Base-by-base conservation (phyloP, 2,329 filamentous ascomycete species). In the Rhynchosporium secalis region DNA sequence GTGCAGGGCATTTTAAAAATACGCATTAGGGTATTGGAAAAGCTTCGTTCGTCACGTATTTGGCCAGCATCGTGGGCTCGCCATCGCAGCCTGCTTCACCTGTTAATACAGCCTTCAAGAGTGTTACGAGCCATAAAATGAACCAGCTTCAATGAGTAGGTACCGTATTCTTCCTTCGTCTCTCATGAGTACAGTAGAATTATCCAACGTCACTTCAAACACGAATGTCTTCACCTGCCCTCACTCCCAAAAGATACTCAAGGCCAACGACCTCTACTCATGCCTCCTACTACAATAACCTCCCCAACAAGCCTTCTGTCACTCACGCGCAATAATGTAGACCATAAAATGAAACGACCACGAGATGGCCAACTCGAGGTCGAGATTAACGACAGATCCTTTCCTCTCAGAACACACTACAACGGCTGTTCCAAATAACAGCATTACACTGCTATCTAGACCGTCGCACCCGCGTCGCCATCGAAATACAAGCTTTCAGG, bases 311-410 rank as follows among this genome's bases (percentile, higher is more conserved):
- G 4, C 26, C 8, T 26, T 4, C 28, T 26, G 7, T 10, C 26
- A 7, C 38, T 29, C 31, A 54, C 10, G 61, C 33, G 15, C 6
- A 58, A 46, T 43, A 48, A 59, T 75, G 69, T 75, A 72, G 73
- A 74, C 74, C 73, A 74, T 75, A 75, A 75, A 75, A 75, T 75
- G 73, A 75, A 75, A 75, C 73, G 69, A 72, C 70, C 69, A 68
- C 69, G 69, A 73, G 69, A 75, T 72, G 66, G 69, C 62, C 63
- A 68, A 63, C 68, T 68, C 72, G 71, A 72, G 70, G 70, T 74
- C 73, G 73, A 75, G 73, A 75, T 75, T 75, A 75, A 75, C 73
- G 73, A 75, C 73, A 75, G 73, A 75, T 74, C 72, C 65, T 71
- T 73, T 67, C 59, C 64, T 75, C 72, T 74, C 65, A 65, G 72